Evolutionary conservation across 2,329 filamentous ascomycete species (phyloP).

Genomic region (Penicillium sp.): DNA sequence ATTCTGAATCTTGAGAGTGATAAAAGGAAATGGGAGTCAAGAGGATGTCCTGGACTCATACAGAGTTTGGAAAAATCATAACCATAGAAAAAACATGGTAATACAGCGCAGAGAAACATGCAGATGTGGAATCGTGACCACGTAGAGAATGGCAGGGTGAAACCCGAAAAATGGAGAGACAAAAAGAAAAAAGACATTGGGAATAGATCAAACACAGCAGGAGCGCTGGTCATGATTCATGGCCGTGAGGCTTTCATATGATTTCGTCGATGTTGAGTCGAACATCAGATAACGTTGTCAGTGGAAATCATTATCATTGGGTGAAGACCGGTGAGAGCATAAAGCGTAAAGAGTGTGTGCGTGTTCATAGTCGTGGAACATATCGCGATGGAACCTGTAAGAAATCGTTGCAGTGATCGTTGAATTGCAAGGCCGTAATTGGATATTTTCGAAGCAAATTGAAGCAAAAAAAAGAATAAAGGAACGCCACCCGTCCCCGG

Average conservation of each 20-base stretch:
- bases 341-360: conserved; percentile 11
- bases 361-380: conserved; percentile 15
- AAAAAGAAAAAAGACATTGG: not conserved
- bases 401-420: conserved; percentile 16
- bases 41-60: not conserved
- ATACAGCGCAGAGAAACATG: not conserved
- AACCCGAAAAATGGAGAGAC: not conserved
- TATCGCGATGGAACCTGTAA: conserved; percentile 5
- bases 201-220: conserved; percentile 2
- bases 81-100: not conserved
- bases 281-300: not conserved
- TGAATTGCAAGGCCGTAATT: conserved; percentile 3
- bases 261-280: conserved; percentile 1
- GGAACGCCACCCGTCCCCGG: conserved; percentile 5
- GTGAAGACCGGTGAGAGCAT: not conserved
- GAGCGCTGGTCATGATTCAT: not conserved
- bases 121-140: not conserved
- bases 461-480: not conserved
- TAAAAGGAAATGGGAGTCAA: not conserved
- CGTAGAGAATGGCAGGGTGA: not conserved
- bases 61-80: not conserved
- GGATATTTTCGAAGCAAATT: not conserved
- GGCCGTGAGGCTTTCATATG: conserved; percentile 1
- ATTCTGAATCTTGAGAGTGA: not conserved
- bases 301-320: conserved; percentile 13